Base-by-base conservation (phyloP, 805 yeast genomes). In the Monosporozyma solicola region DNA sequence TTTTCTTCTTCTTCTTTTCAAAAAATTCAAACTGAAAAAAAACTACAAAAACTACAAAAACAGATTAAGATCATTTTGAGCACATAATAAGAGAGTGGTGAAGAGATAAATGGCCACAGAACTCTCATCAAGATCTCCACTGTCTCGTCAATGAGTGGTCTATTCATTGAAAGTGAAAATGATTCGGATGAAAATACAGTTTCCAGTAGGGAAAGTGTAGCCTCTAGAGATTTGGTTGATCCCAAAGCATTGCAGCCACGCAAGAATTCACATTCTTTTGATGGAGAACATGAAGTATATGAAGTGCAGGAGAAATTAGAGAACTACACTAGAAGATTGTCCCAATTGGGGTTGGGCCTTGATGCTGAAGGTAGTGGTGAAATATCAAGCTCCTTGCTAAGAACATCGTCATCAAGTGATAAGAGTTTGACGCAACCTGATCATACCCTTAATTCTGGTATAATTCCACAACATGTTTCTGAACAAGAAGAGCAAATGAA, bases 111-210 rank as follows among this genome's bases (percentile, higher is more conserved):
- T 10, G 10, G 37, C 13, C 13, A 33, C 10, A 33, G 15, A n/a
- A 33, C 37, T 20, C 20, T 5, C 29, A 27, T 27, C 7, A 15
- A 35, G 7, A 3, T 35, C 3, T 35, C 43, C 9, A 39, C 16
- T 11, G 10, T 6, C 24, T n/a, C 20, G 25, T 22, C 11, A 29
- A 66, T 66, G 70, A 66, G 70, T 49, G 56, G 62, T 11, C 27
- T 20, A 39, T n/a, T 66, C 13, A 49, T 66, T 20, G 65, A 65
- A 52, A 64, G 68, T 56, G 70, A 65, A 51, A 61, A 62, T 53
- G 68, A 62, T 37, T 57, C 51, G 29, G 59, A 53, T 20, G 45
- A 48, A 15, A 39, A 39, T 22, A 39, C 43, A 2, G 31, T 22
- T 24, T 43, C 46, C n/a, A 43, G 46, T n/a, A 43, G 25, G 24